Evolutionary conservation across 108 stramenopile genomes (phyloP).

Genomic region (Stephanodiscus minutulus): DNA sequence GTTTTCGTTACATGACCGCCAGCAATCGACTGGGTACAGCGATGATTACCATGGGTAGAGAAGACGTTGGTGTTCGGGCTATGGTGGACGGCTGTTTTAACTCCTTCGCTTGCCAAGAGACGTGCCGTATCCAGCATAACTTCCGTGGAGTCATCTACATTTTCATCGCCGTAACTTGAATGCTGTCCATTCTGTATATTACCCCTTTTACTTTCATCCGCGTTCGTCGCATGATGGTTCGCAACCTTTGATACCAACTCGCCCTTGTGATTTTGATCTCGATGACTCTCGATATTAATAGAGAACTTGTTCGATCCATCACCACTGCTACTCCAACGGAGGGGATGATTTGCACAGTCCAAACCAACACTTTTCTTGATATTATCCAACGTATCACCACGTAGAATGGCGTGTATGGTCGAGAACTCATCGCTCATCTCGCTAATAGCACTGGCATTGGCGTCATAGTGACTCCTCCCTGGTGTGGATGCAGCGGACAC

Average conservation of each 20-base stretch:
- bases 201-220: neutral
- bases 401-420: slow-evolving; percentile 14
- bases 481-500: neutral
- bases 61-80: neutral
- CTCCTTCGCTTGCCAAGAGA: slow-evolving; percentile 2
- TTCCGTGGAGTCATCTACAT: slow-evolving; percentile 6
- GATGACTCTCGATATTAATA: neutral
- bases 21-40: neutral
- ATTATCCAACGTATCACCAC: slow-evolving; percentile 6
- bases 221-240: neutral
- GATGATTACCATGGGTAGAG: neutral
- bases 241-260: too few species aligned
- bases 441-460: slow-evolving; percentile 12
- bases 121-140: slow-evolving; percentile 6
- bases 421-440: slow-evolving; percentile 19
- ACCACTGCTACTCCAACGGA: neutral
- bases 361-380: slow-evolving; percentile 12
- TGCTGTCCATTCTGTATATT: neutral
- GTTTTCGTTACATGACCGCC: slow-evolving; percentile 6
- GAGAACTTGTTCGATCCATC: neutral
- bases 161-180: neutral
- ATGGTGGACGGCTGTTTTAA: neutral
- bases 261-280: neutral
- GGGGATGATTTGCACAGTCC: slow-evolving; percentile 3
- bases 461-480: neutral